Conservation (phyloP, 306 rosid genomes). For the Pueraria montana region DNA sequence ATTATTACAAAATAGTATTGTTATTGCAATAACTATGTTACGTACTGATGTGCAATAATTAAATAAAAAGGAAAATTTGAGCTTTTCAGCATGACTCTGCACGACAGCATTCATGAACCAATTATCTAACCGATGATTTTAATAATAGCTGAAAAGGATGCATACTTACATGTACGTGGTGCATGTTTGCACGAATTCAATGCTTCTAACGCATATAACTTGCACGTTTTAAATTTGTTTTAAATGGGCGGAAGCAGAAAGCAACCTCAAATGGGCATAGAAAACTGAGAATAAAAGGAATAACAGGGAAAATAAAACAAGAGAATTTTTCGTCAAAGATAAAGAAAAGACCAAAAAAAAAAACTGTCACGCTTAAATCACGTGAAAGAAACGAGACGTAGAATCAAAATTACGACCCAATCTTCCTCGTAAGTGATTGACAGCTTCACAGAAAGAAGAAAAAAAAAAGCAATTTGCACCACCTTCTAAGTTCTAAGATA, state of each 20-base stretch:
- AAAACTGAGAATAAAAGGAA: background rate
- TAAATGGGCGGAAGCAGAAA: slow-evolving; percentile 17
- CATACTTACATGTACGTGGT: background rate
- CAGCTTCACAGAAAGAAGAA: background rate
- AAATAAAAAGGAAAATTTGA: background rate
- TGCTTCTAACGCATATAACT: slow-evolving; percentile 20
- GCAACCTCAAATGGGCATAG: background rate
- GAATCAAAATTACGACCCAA: background rate
- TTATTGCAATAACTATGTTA: background rate
- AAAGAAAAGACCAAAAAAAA: background rate
- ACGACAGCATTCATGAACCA: slow-evolving; percentile 15
- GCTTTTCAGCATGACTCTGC: background rate
- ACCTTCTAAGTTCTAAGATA: background rate
- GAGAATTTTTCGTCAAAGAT: background rate
- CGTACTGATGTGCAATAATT: background rate
- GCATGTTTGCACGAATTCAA: slow-evolving; percentile 31
- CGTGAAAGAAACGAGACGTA: slow-evolving; percentile 3
- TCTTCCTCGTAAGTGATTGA: slow-evolving; percentile 8
- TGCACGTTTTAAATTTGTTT: slow-evolving; percentile 47
- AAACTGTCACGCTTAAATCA: slow-evolving; percentile 9
- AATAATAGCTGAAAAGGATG: slow-evolving; percentile 27
- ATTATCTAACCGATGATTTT: slow-evolving; percentile 5
- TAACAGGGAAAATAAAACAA: background rate
- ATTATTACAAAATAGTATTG: no score
- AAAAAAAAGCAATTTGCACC: slow-evolving; percentile 9